Percentiles rank a stretch among this genome's conserved stretches.
These are phyloP conservation scores for Cercospora berteroae DNA, from an alignment of 2,329 filamentous ascomycete genomes.

Conservation along the genomic window DNA sequence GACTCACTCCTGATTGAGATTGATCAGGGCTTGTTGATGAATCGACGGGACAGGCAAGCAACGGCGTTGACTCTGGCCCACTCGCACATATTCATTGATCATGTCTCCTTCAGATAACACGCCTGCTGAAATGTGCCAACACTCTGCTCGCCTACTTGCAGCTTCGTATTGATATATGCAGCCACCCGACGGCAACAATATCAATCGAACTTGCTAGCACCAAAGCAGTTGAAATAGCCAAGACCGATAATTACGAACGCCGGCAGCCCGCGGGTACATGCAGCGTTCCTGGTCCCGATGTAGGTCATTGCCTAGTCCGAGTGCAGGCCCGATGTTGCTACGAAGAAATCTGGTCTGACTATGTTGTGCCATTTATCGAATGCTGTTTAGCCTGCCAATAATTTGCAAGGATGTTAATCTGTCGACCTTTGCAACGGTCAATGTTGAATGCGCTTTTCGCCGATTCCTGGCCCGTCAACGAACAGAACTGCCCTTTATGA, in stretches of 20 bases:
- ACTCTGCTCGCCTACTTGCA: not conserved
- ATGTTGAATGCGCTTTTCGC: not conserved
- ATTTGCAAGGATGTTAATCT: too few species aligned
- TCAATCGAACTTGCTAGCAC: not conserved
- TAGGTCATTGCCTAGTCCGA: too few species aligned
- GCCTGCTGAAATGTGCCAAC: not conserved
- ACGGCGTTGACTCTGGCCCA: too few species aligned
- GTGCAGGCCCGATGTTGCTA: too few species aligned
- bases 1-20: not conserved
- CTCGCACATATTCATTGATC: not conserved
- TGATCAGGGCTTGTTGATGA: not conserved
- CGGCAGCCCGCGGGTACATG: not conserved
- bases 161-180: not conserved
- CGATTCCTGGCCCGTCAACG: not conserved
- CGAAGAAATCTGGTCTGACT: too few species aligned
- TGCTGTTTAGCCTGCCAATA: too few species aligned
- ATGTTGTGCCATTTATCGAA: too few species aligned
- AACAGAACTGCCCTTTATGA: not conserved
- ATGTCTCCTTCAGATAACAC: not conserved
- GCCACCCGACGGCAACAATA: not conserved
- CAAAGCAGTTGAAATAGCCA: not conserved
- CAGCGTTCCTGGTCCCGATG: not conserved
- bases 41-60: not conserved
- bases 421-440: not conserved
- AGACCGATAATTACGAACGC: not conserved